phyloP scores from a whole-genome alignment of 2,329 filamentous ascomycete genomes.

The Colletotrichum tropicicola region DNA sequence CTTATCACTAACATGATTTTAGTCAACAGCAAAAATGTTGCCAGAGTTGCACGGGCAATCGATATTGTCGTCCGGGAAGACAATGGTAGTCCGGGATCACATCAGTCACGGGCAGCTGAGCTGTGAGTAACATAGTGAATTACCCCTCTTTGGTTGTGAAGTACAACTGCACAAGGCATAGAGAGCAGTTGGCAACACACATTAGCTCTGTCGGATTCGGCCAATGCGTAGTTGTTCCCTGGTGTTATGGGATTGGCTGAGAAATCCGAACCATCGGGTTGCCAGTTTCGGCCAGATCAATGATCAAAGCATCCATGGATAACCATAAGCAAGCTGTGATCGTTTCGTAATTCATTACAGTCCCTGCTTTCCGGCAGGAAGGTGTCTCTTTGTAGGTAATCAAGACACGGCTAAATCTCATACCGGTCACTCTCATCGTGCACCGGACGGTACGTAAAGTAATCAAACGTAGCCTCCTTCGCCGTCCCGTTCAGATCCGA shows the following conservation, averaged over 20 bases:
- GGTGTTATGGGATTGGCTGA: too few species aligned
- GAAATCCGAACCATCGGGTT: too few species aligned
- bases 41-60: not conserved
- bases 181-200: not conserved
- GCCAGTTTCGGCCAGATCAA: too few species aligned
- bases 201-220: too few species aligned
- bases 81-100: not conserved
- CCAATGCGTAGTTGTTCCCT: too few species aligned
- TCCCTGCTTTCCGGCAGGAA: too few species aligned
- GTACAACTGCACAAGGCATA: not conserved
- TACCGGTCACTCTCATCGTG: constrained; percentile 58
- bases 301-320: too few species aligned
- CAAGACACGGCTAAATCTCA: constrained; percentile 37
- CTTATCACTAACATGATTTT: not conserved
- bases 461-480: constrained; percentile 57
- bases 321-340: too few species aligned
- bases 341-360: too few species aligned
- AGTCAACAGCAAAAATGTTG: not conserved
- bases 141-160: too few species aligned
- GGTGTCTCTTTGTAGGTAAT: not conserved
- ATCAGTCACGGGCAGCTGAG: not conserved
- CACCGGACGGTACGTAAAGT: constrained; percentile 60
- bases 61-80: not conserved
- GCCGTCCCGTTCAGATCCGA: constrained; percentile 64
- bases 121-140: too few species aligned